Base-by-base conservation (phyloP, 495 filamentous ascomycete species). In the Trichoderma orchidacearum region DNA sequence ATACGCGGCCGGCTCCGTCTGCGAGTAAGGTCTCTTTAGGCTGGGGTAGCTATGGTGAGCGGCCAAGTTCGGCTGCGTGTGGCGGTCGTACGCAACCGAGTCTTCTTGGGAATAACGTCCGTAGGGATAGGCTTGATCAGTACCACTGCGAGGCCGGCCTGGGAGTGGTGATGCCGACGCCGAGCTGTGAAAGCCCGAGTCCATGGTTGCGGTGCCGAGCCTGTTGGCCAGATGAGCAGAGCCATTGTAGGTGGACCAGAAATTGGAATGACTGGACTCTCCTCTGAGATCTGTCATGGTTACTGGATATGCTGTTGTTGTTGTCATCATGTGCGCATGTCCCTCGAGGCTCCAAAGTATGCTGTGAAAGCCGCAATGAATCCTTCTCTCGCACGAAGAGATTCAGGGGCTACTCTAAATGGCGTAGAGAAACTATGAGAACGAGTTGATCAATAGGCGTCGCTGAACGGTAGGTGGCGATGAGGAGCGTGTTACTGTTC, bases 211-310 rank as follows among this genome's bases (percentile, higher is more conserved):
- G 9, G 41, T 68, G 59, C 70, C 70, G 53, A 63, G 73, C 60
- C 73, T 70, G 58, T 70, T 67, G 53, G 72, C 67, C 68, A 77
- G 70, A 58, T 70, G 72, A 61, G 74, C 70, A 52, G 75, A 70
- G 57, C 67, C 70, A 59, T 70, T 72, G 69, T 77, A 77, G 67
- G 68, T 72, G 66, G 73, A 71, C 75, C 75, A 77, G 59, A 76
- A 62, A 67, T 65, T 71, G 61, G 68, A 69, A 65, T 76, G 73
- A 62, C 69, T 67, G 61, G 73, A 66, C 66, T 77, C 75, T 62
- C 64, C 67, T 72, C 74, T 77, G 71, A 77, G 65, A 68, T 77
- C 75, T 75, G 75, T 72, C 75, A 77, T 77, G 67, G 70, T 72
- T 64, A 71, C 71, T 72, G 72, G 70, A 63, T 76, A 75, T 59